Percentiles rank a stretch among this genome's conserved stretches.
These are phyloP conservation scores for Fusarium vanettenii DNA, from an alignment of 2,329 filamentous ascomycete genomes.

Conservation along the genomic window DNA sequence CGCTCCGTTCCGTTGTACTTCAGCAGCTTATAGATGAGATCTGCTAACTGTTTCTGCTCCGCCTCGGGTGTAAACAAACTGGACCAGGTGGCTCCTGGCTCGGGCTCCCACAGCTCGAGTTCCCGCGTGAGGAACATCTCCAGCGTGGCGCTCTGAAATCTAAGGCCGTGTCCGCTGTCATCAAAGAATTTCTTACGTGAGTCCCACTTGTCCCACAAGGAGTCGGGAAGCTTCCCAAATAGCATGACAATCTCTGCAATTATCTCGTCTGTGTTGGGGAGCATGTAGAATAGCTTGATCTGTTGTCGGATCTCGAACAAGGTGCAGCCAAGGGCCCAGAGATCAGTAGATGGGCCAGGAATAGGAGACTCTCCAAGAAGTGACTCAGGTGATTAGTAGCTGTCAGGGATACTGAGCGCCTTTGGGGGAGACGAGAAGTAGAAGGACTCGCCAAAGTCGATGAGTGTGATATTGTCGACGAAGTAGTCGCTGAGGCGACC, in stretches of 20 bases:
- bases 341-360: slow-evolving; percentile 37
- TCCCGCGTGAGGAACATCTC: background rate
- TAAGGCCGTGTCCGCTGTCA: slow-evolving; percentile 3
- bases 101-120: background rate
- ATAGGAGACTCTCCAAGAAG: slow-evolving; percentile 31
- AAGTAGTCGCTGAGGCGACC: slow-evolving; percentile 3
- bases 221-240: slow-evolving; percentile 47
- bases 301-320: slow-evolving; percentile 49
- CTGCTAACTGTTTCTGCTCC: background rate
- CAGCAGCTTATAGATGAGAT: background rate
- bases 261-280: slow-evolving; percentile 44
- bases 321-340: slow-evolving; percentile 51
- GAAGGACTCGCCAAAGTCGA: slow-evolving; percentile 42
- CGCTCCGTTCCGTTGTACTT: background rate
- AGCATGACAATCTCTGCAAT: slow-evolving; percentile 43
- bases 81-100: background rate
- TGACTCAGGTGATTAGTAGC: slow-evolving; percentile 46
- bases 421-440: slow-evolving; percentile 19
- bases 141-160: background rate
- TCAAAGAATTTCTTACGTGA: slow-evolving; percentile 35
- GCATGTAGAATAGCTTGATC: slow-evolving; percentile 43
- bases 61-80: background rate
- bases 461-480: slow-evolving; percentile 31
- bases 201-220: slow-evolving; percentile 47
- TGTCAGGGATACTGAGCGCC: slow-evolving; percentile 42